phyloP scores from a whole-genome alignment of 352 stramenopile genomes.

The Phytophthora sp. region DNA sequence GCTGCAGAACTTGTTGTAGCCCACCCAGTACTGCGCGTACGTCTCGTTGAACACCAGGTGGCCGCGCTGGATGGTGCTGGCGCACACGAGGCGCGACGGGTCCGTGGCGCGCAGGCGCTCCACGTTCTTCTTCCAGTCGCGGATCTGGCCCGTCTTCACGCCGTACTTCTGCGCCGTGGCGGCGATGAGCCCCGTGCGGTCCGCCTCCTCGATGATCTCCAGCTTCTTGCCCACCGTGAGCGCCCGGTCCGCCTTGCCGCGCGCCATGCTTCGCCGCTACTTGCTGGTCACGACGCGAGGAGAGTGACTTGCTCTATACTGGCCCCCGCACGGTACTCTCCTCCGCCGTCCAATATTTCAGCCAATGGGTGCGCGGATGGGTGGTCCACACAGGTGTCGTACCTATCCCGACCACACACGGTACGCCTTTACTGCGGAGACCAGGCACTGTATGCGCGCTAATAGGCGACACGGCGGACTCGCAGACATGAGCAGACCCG shows the following conservation, averaged over 20 bases:
- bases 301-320: slow-evolving; percentile 55
- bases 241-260: slow-evolving; percentile 78
- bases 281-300: slow-evolving; percentile 14
- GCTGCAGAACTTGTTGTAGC: slow-evolving; percentile 90
- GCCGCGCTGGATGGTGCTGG: slow-evolving; percentile 81
- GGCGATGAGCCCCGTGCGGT: slow-evolving; percentile 78
- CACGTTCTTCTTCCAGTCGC: slow-evolving; percentile 90
- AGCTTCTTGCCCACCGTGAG: slow-evolving; percentile 90
- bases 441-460: slow-evolving; percentile 34
- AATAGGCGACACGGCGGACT: slow-evolving; percentile 19
- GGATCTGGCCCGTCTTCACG: slow-evolving; percentile 87
- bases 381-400: neutral
- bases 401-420: slow-evolving; percentile 2
- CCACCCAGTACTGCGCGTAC: slow-evolving; percentile 90
- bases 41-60: slow-evolving; percentile 90
- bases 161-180: slow-evolving; percentile 86
- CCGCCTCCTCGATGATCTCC: slow-evolving; percentile 88
- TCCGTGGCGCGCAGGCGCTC: slow-evolving; percentile 78
- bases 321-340: slow-evolving; percentile 36
- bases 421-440: no score
- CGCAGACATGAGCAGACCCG: slow-evolving; percentile 13
- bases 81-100: slow-evolving; percentile 79
- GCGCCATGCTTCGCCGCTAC: slow-evolving; percentile 56
- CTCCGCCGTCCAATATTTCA: slow-evolving; percentile 1
- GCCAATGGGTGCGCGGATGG: no score